A percentile compares a stretch with the other conserved stretches of the same genome.
Evolutionary conservation across 2,329 filamentous ascomycete species (phyloP).

Genomic region (Trichoderma sp.): DNA sequence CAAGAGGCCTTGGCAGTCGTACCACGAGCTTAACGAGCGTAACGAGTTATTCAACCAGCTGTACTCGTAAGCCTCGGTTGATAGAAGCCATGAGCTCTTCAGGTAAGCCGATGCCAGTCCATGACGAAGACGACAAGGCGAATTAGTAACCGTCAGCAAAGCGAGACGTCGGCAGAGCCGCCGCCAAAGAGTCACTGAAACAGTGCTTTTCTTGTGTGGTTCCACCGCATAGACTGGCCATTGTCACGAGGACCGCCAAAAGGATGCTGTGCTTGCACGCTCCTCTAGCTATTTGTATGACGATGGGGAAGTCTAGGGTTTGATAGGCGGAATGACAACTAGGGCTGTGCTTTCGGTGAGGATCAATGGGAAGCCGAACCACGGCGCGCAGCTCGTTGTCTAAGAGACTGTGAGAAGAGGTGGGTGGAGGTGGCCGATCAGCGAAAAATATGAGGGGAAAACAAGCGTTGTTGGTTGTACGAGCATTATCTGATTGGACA

Average conservation of each 20-base stretch:
- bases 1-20: neutral
- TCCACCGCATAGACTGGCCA: neutral
- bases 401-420: neutral
- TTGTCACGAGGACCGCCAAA: constrained; percentile 19
- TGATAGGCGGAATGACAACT: constrained; percentile 18
- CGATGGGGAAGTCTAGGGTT: constrained; percentile 19
- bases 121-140: neutral
- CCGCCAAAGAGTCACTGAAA: neutral
- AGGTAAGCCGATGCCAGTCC: neutral
- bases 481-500: constrained; percentile 9
- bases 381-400: neutral
- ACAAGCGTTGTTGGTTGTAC: neutral
- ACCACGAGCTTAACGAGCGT: neutral
- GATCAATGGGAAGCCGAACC: neutral
- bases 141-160: neutral
- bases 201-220: neutral
- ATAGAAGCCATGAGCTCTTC: neutral
- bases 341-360: constrained; percentile 19
- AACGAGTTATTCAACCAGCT: neutral
- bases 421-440: neutral
- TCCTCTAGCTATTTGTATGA: neutral
- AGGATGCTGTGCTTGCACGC: neutral
- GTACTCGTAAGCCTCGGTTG: neutral
- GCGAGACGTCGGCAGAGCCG: neutral
- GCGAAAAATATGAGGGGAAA: neutral